Evolutionary conservation across 768 basidiomycete genomes (phyloP).

Genomic region (Tricholoma furcatifolium): DNA sequence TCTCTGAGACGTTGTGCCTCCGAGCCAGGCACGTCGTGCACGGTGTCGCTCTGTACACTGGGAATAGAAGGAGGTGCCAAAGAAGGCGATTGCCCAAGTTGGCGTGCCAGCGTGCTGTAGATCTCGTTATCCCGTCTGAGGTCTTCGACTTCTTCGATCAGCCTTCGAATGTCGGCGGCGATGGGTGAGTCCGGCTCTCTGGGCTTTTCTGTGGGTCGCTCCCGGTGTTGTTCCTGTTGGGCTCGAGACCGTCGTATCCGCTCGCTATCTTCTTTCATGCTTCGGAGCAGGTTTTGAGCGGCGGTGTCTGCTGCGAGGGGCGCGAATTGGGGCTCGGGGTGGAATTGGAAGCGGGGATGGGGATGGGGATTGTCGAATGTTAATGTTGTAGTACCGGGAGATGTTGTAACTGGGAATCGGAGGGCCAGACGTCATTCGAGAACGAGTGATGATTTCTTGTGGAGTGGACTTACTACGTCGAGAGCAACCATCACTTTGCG

Average conservation of each 20-base stretch:
- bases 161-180: background rate
- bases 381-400: background rate
- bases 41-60: no score
- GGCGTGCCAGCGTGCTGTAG: constrained; percentile 1
- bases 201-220: background rate
- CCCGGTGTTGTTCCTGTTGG: background rate
- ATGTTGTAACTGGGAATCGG: background rate
- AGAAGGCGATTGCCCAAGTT: no score
- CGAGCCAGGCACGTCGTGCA: no score
- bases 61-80: background rate
- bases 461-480: no score
- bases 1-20: background rate
- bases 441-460: no score
- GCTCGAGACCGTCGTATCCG: constrained; percentile 2
- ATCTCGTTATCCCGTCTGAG: constrained; percentile 13
- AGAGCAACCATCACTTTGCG: background rate
- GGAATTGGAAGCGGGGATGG: background rate
- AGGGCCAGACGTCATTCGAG: no score
- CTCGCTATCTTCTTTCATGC: constrained; percentile 12
- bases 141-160: constrained; percentile 8
- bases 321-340: background rate
- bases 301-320: constrained; percentile 1
- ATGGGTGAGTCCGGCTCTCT: no score
- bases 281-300: constrained; percentile 4
- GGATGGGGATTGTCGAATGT: no score